Base-by-base conservation (phyloP, 2,329 filamentous ascomycete genomes). In the Botrytis pseudocinerea region DNA sequence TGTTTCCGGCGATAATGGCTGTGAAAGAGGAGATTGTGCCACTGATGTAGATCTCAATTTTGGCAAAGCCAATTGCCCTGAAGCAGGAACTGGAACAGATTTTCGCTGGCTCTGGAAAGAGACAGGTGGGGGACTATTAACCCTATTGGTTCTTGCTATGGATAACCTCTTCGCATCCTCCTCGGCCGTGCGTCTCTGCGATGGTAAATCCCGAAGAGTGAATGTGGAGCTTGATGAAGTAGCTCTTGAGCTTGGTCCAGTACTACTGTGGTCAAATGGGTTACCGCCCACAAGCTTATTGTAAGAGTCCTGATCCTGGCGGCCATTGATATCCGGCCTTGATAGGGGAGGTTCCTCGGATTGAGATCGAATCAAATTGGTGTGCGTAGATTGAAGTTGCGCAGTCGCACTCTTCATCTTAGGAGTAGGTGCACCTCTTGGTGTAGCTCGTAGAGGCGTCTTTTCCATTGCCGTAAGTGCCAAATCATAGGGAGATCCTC, bases 401-500 rank as follows among this genome's bases (percentile, higher is more conserved):
- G 22, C 28, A 65, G 78, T 79, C 73, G 78, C 74, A 12, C 76
- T 77, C 71, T 75, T 77, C 32, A 77, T 72, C 69, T 75, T 64
- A 12, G 48, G 61, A 14, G 38, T 16, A 22, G 28, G 40, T 38
- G 42, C 28, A 44, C 20, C 42, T 12, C 22, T 44, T 75, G 28
- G 70, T 65, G 25, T 68, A 42, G n/a, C 38, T n/a, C 35, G 65
- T 4, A 51, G 32, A 20, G 64, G 28, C 51, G 42, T 69, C 22
- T 10, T 69, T n/a, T 51, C 60, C 40, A 51, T 66, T 42, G 73
- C 62, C 9, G 61, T 54, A 35, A 75, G 48, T 62, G 74, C 77
- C 8, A 75, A 54, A 46, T 80, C 77, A 70, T 80, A 79, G 10
- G 77, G 77, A 25, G 75, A 77, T 32, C 70, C 75, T 2, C 79